These are phyloP conservation scores for Oryza coarctata DNA, from an alignment of 176 grass and related monocot species.

Conservation along the genomic window DNA sequence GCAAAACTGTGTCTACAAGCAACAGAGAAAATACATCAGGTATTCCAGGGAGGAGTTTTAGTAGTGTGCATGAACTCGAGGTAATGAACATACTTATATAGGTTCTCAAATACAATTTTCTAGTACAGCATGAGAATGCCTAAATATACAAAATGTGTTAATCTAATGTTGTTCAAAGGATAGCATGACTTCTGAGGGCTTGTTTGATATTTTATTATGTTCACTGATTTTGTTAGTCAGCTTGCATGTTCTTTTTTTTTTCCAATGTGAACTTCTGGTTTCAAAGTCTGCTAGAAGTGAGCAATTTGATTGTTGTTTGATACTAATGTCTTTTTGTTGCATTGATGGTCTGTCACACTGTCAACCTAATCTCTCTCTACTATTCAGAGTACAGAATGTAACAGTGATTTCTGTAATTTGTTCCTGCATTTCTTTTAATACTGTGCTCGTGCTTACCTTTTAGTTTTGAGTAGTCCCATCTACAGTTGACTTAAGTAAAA, in stretches of 20 bases:
- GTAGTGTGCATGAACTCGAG: conserved; percentile 48
- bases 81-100: conserved; percentile 45
- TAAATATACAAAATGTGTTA: conserved; percentile 1
- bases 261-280: conserved; percentile 6
- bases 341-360: not conserved
- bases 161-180: not conserved
- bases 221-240: not conserved
- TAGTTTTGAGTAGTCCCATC: conserved; percentile 19
- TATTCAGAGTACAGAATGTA: not conserved
- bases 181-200: not conserved
- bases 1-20: conserved; percentile 56
- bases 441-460: conserved; percentile 9
- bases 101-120: conserved; percentile 2
- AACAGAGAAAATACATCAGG: conserved; percentile 43
- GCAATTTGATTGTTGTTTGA: conserved; percentile 7
- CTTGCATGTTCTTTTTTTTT: not conserved
- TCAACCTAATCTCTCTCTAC: not conserved
- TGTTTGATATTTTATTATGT: conserved; percentile 18
- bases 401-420: not conserved
- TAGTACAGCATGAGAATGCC: not conserved
- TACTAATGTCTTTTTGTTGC: not conserved
- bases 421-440: not conserved
- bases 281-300: conserved; percentile 21
- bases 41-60: conserved; percentile 53
- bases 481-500: conserved; percentile 32